Percentiles rank a stretch among this genome's conserved stretches.
Evolutionary conservation across 352 stramenopile genomes (phyloP).

Genomic region (Globisporangium irregulare): DNA sequence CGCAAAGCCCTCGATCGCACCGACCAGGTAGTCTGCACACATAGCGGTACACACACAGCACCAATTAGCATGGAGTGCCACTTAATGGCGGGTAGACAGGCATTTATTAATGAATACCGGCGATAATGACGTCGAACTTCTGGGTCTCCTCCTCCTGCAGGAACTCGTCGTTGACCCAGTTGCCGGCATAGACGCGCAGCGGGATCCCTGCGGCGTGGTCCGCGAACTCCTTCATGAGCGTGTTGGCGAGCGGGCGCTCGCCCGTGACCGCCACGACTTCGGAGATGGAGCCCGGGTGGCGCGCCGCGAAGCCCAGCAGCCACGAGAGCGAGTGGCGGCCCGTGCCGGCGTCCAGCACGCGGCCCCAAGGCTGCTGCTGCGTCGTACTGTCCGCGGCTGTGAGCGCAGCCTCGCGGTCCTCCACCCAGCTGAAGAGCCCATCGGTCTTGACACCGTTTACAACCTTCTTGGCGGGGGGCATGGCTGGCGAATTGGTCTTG

Average conservation of each 20-base stretch:
- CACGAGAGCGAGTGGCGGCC: conserved; percentile 88
- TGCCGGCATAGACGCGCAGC: conserved; percentile 54
- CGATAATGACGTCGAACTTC: conserved; percentile 78
- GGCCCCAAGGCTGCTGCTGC: conserved; percentile 37
- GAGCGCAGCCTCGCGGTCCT: conserved; percentile 44
- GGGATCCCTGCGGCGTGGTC: conserved; percentile 30
- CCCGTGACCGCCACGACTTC: conserved; percentile 72
- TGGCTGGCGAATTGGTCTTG: neutral
- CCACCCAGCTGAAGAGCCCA: conserved; percentile 71
- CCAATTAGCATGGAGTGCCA: neutral
- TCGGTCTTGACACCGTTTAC: conserved; percentile 42
- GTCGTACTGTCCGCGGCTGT: conserved; percentile 3
- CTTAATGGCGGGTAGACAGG: neutral
- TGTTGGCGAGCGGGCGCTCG: conserved; percentile 48
- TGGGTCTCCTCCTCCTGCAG: conserved; percentile 48
- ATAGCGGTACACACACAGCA: neutral
- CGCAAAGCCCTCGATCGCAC: conserved; percentile 90
- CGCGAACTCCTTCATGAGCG: conserved; percentile 38
- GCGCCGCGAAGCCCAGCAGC: conserved; percentile 51
- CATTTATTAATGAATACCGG: conserved; percentile 23
- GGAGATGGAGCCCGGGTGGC: conserved; percentile 23
- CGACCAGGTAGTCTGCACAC: conserved; percentile 86
- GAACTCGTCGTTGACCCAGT: conserved; percentile 70
- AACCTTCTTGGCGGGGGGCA: conserved; percentile 20
- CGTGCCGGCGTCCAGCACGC: conserved; percentile 88